Evolutionary conservation across 768 basidiomycete species (phyloP).

Genomic region (Termitomyces sp.): DNA sequence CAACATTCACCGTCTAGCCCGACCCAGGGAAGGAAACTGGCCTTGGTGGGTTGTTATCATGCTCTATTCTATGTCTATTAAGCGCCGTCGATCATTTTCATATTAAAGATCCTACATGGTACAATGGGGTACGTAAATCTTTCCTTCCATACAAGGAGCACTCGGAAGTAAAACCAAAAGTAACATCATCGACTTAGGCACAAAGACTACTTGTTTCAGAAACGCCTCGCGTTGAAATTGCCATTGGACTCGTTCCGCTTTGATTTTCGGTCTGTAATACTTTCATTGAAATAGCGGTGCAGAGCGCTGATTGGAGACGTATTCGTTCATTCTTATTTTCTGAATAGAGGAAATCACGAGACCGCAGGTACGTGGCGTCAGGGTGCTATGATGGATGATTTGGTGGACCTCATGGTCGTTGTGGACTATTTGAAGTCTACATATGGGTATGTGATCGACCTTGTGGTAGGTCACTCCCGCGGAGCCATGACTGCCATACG

Average conservation of each 20-base stretch:
- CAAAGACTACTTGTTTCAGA: constrained; percentile 83
- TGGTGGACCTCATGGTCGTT: constrained; percentile 64
- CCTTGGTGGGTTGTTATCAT: constrained; percentile 48
- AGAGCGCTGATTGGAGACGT: constrained; percentile 5
- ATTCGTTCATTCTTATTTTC: neutral
- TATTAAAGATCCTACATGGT: constrained; percentile 70
- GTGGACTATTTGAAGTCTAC: constrained; percentile 54
- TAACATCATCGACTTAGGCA: constrained; percentile 48
- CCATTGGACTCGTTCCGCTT: constrained; percentile 83
- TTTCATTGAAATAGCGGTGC: neutral
- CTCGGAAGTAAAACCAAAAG: constrained; percentile 18
- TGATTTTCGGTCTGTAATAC: constrained; percentile 70
- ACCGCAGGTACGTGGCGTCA: constrained; percentile 65
- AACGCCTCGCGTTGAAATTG: constrained; percentile 58
- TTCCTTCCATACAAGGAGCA: constrained; percentile 21
- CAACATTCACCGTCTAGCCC: constrained; percentile 48
- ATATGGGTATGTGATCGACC: constrained; percentile 66
- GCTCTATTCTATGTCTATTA: constrained; percentile 8
- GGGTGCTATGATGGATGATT: constrained; percentile 55
- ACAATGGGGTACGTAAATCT: constrained; percentile 60
- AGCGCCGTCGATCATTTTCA: constrained; percentile 14
- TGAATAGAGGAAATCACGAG: constrained; percentile 71
- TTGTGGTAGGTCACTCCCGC: constrained; percentile 77
- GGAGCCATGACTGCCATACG: constrained; percentile 64
- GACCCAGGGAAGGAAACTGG: constrained; percentile 58